Conservation (phyloP, 306 rosid species). For the Morella rubra region DNA sequence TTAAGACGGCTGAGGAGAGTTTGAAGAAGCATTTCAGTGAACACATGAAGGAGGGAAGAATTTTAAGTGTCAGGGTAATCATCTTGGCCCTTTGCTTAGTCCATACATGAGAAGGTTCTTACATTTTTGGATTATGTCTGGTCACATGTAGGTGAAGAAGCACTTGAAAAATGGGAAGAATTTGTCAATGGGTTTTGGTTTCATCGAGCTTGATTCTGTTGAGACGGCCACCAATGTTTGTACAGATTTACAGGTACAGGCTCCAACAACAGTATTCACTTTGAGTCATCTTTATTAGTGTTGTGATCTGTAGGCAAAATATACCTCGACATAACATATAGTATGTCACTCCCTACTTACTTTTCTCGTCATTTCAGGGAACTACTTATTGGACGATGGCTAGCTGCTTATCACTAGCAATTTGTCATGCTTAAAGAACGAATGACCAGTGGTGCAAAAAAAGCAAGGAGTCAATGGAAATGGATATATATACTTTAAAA, state of each 20-base stretch:
- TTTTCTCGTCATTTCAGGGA: too few species aligned
- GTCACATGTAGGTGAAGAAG: constrained; percentile 66
- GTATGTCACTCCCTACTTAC: too few species aligned
- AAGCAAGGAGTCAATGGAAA: too few species aligned
- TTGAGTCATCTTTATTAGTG: too few species aligned
- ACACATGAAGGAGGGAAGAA: constrained; percentile 62
- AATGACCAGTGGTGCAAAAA: too few species aligned
- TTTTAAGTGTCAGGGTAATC: constrained; percentile 77
- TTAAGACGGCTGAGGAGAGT: constrained; percentile 69
- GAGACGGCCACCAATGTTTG: constrained; percentile 71
- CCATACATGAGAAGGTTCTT: constrained; percentile 4
- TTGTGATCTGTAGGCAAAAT: too few species aligned
- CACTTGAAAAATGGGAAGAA: constrained; percentile 80
- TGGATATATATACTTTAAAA: too few species aligned
- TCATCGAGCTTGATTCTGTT: constrained; percentile 70
- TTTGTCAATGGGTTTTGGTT: constrained; percentile 93
- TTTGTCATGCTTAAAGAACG: too few species aligned
- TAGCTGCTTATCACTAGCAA: too few species aligned
- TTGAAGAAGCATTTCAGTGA: constrained; percentile 67
- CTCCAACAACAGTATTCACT: too few species aligned
- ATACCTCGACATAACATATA: too few species aligned
- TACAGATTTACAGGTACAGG: constrained; percentile 69
- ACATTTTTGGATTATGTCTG: constrained; percentile 19
- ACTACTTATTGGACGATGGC: too few species aligned
- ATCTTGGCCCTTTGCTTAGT: constrained; percentile 11